Evolutionary conservation across 1,139 yeast species (phyloP), one percentile per base, ranked within the genome.

Genomic region (Lodderomyces orthopsilosis): DNA sequence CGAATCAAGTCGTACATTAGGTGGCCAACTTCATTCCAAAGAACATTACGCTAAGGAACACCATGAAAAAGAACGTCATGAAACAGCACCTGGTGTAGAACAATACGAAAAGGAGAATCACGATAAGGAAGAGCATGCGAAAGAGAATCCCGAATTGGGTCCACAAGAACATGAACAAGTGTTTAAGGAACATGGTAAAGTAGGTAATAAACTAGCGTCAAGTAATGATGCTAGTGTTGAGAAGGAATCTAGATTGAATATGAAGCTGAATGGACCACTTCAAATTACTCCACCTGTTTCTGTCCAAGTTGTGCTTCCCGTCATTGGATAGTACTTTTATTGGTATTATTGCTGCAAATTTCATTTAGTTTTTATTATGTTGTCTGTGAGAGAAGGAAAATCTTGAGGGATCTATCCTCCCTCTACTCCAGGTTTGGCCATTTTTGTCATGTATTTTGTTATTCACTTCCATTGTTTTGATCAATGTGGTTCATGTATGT

Each of bases 11-110:
- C 37, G 37, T n/a, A 35, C 27, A 9, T 35, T 22, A 13, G 40
- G 40, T 12, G 33, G 33, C 3, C 35, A 37, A 19, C 35, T 13
- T 18, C 40, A 37, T 37, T 27, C 23, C 5, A 37, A 37, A 19
- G 40, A 37, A 21, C 40, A 28, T 19, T 28, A 37, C n/a, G 32
- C 23, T 4, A 37, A 37, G 19, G 40, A 37, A 28, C 40, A 37
- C n/a, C 40, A 37, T 37, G 35, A 37, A 19, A 27, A 37, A 12
- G 40, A 37, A 28, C 32, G 32, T 12, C 35, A 37, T 28, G 35
- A 37, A 28, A 27, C 26, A 2, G 40, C 24, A 10, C 40, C 40
- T 4, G 35, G 35, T 12, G 33, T 22, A 9, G 35, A 37, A 28
- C 34, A 28, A 19, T 33, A 37, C 28, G 40, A 37, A 19, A 37